Evolutionary conservation across 225 moss, liverwort and hornwort genomes (phyloP).

Genomic region (Sphagnum contortum): DNA sequence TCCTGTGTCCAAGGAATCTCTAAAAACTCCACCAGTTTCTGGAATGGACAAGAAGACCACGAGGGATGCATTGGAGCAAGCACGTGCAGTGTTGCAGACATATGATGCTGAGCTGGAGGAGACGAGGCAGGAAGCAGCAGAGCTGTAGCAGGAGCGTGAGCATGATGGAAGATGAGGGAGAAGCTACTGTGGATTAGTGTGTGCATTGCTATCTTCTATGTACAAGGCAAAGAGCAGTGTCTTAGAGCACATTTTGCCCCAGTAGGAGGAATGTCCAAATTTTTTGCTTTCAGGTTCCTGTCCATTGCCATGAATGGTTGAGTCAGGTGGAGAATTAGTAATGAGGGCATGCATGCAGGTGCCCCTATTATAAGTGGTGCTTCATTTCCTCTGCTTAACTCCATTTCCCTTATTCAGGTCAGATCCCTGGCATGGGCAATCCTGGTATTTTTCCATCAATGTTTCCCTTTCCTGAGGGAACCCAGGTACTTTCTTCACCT

Average conservation of each 20-base stretch:
- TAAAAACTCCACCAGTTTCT: slow-evolving; percentile 17
- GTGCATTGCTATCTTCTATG: background rate
- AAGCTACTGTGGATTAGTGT: background rate
- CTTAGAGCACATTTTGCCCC: too few relatives aligned
- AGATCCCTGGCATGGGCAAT: too few relatives aligned
- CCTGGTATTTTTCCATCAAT: too few relatives aligned
- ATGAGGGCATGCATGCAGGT: background rate
- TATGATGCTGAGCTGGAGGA: background rate
- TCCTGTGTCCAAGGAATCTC: slow-evolving; percentile 17
- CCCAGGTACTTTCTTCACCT: too few relatives aligned
- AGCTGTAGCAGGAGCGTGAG: background rate
- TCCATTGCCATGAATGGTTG: too few relatives aligned
- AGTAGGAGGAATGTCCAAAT: too few relatives aligned
- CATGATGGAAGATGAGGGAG: background rate
- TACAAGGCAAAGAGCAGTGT: too few relatives aligned
- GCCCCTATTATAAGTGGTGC: background rate
- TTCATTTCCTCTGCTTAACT: too few relatives aligned
- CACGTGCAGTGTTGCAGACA: slow-evolving; percentile 20
- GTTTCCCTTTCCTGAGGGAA: too few relatives aligned
- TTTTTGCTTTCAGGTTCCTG: too few relatives aligned
- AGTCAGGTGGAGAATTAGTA: too few relatives aligned
- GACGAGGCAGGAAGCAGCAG: slow-evolving; percentile 1
- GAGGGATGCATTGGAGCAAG: slow-evolving; percentile 68
- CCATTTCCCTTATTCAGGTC: too few relatives aligned
- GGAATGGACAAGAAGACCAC: slow-evolving; percentile 24